Evolutionary conservation across 306 rosid species (phyloP), one percentile per base, ranked within the genome.

Genomic region (Cucurbita ficifolia): DNA sequence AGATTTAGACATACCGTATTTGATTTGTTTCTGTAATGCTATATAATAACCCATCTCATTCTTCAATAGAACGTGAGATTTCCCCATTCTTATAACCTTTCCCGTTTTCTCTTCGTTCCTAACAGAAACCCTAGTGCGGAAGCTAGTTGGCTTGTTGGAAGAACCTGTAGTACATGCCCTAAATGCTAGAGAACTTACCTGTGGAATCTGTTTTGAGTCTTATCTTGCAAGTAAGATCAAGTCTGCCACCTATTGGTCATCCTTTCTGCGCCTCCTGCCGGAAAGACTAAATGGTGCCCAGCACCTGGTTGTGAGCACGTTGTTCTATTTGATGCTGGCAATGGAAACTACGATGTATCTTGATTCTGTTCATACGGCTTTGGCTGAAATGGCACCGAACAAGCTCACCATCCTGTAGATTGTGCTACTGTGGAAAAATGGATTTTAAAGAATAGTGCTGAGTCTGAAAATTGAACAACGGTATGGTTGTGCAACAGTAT

Each of bases 271-370:
- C 69, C 77, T 48, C 84, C 46, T 92, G 97, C 77, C 89, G 96
- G 93, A 84, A 18, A 91, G 92, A 91, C 89, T 77, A 91, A 87
- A 82, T 91, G 96, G 97, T 91, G 97, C 75, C 97, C 97, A 77
- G 96, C 96, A 48, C 92, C 97, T 0, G 96, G 89, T 52, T 91
- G 97, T 69, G 90, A 91, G 11, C 69, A 79, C 70, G 97, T 89
- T 5, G 89, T 87, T 24, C 81, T 80, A 74, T 91, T 84, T 77
- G 85, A 82, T 62, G 92, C 87, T 58, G 88, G 86, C 38, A 70
- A 74, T 74, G 83, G 84, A 18, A 82, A 79, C 61, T 85, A 76
- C 79, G 96, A 88, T 76, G 89, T 91, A 33, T 78, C 78, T 76
- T 91, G 97, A 82, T 79, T 83, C 57, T 91, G 96, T 74, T 82